phyloP scores from a whole-genome alignment of 352 stramenopile species.

The Globisporangium megalacanthum region DNA sequence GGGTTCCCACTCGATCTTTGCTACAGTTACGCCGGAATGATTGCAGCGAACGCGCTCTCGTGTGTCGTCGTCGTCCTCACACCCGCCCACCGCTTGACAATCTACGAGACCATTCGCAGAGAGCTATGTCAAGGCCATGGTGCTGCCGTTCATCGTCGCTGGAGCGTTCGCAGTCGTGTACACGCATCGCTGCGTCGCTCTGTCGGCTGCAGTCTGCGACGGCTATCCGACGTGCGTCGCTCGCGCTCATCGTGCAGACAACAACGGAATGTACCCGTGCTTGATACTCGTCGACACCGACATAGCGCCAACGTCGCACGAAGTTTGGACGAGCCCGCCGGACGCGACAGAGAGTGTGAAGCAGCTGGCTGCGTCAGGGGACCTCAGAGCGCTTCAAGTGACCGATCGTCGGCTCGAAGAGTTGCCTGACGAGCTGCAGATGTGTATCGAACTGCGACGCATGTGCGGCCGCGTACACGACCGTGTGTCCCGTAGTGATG shows the following conservation, averaged over 20 bases:
- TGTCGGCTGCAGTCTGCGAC: slow-evolving; percentile 9
- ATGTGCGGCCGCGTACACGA: slow-evolving; percentile 20
- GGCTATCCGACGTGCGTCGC: slow-evolving; percentile 22
- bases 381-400: slow-evolving; percentile 32
- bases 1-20: slow-evolving; percentile 23
- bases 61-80: slow-evolving; percentile 18
- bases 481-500: not conserved
- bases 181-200: slow-evolving; percentile 14
- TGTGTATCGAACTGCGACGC: slow-evolving; percentile 26
- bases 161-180: slow-evolving; percentile 14
- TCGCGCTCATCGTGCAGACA: slow-evolving; percentile 15
- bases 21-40: slow-evolving; percentile 22
- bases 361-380: slow-evolving; percentile 18
- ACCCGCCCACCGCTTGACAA: slow-evolving; percentile 16
- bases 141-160: slow-evolving; percentile 14
- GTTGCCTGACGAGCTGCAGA: slow-evolving; percentile 21
- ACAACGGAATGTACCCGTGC: slow-evolving; percentile 24
- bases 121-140: slow-evolving; percentile 15
- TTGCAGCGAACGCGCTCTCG: slow-evolving; percentile 24
- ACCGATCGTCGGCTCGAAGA: slow-evolving; percentile 25
- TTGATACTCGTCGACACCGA: slow-evolving; percentile 28
- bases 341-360: slow-evolving; percentile 21
- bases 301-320: slow-evolving; percentile 8
- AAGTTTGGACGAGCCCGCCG: slow-evolving; percentile 22
- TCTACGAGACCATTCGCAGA: slow-evolving; percentile 22